Conservation (phyloP, 2,329 filamentous ascomycete species). For the Scytalidium lignicola region DNA sequence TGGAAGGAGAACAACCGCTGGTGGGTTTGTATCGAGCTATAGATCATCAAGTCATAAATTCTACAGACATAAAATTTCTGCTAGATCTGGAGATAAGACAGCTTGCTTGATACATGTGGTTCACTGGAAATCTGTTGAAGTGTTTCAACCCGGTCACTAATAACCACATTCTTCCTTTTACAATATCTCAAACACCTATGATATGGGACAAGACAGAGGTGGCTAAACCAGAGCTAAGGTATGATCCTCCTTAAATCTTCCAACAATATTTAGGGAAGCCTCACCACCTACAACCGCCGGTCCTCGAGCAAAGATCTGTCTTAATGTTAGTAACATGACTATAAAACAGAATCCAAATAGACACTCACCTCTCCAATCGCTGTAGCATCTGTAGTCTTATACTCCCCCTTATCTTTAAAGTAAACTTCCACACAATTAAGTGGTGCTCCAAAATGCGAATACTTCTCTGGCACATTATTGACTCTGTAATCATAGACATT, state of each 20-base stretch:
- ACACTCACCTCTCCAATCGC: conserved; percentile 57
- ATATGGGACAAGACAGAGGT: too few species aligned
- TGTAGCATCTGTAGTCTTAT: conserved; percentile 59
- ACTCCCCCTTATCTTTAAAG: conserved; percentile 55
- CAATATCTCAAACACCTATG: too few species aligned
- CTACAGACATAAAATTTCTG: too few species aligned
- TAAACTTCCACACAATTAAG: conserved; percentile 75
- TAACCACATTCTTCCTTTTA: too few species aligned
- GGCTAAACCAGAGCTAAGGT: conserved; percentile 49
- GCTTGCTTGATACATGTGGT: too few species aligned
- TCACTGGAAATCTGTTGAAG: too few species aligned
- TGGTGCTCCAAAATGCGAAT: conserved; percentile 75
- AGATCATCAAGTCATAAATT: too few species aligned
- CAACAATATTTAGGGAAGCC: conserved; percentile 57
- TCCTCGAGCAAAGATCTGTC: conserved; percentile 64
- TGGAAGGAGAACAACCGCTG: too few species aligned
- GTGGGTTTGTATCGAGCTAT: too few species aligned
- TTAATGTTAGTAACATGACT: conserved; percentile 7
- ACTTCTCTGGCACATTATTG: conserved; percentile 31
- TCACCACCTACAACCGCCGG: conserved; percentile 68
- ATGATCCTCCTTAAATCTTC: conserved; percentile 64
- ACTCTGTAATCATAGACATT: conserved; percentile 81
- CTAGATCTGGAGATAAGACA: too few species aligned
- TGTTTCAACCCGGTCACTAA: too few species aligned
- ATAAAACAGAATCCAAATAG: not conserved